Evolutionary conservation across 2,329 filamentous ascomycete genomes (phyloP), one percentile per base, ranked within the genome.

Genomic region (Cordyceps tenuipes): DNA sequence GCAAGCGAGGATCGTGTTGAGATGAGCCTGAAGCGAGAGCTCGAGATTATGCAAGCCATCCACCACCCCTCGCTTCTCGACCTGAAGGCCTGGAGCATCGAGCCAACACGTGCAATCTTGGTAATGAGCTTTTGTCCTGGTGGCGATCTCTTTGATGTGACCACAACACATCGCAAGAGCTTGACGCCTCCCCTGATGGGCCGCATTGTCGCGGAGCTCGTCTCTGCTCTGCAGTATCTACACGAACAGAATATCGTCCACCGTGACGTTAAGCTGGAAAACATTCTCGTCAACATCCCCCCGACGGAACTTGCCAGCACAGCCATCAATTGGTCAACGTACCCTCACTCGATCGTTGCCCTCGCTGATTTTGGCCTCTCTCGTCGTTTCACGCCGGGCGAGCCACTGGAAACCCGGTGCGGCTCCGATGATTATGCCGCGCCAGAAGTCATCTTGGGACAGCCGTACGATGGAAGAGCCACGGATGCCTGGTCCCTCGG

Each of bases 341-440:
- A 96, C 67, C 89, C 91, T 10, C 83, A 91, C 68, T 89, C 93
- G 2, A 82, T 97, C 57, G 84, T 93, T 60, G 97, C 91, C 1
- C 81, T 99, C 47, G 95, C 92, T 17, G 94, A 99, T 71, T 80
- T 99, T 13, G 94, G 94, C 15, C 84, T 99, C 13, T 95, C 91
- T 3, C 84, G 93, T 59, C 87, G 89, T 41, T 90, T 97, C 44
- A 84, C 90, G 17, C 87, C 91, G 63, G 90, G 91, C 57, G 91
- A 95, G 65, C 87, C 93, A 62, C 82, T 99, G n/a, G 90, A 90
- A 63, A 97, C 93, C 1, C 85, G 94, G 10, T 99, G 94, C 72
- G 94, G 94, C 36, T 96, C 90, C 46, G 94, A 97, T 74, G 94
- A 99, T 74, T 99, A 99, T 70, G 93, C 93, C 1, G 93, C 94